Conservation (phyloP, 2,329 filamentous ascomycete species). For the Clarireedia paspali region DNA sequence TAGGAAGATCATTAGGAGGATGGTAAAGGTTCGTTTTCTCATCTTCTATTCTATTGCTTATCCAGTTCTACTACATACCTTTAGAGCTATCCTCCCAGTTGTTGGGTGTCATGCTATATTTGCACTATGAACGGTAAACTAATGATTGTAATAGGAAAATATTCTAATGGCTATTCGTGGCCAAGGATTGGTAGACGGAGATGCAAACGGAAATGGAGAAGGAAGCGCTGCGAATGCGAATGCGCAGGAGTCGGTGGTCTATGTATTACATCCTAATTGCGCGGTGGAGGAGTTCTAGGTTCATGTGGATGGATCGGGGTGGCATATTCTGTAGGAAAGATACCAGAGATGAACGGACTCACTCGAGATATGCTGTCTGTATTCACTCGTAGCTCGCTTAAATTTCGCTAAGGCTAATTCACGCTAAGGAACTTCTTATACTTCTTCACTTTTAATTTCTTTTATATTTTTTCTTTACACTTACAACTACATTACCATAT, state of each 20-base stretch:
- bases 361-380: too few relatives aligned
- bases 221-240: constrained; percentile 31
- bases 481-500: too few relatives aligned
- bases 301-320: not conserved
- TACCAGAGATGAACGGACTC: not conserved
- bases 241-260: constrained; percentile 51
- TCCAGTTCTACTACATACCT: constrained; percentile 27
- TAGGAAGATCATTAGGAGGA: constrained; percentile 83
- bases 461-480: too few relatives aligned
- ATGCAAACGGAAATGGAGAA: constrained; percentile 32
- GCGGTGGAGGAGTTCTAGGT: constrained; percentile 53
- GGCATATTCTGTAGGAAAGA: not conserved
- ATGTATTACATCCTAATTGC: constrained; percentile 91
- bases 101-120: too few relatives aligned
- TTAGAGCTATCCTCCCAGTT: constrained; percentile 19
- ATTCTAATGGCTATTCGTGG: constrained; percentile 75
- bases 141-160: constrained; percentile 62
- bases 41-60: constrained; percentile 14
- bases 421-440: too few relatives aligned
- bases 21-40: constrained; percentile 71
- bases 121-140: not conserved
- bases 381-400: too few relatives aligned
- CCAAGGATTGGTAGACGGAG: constrained; percentile 44
- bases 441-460: too few relatives aligned
- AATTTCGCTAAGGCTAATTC: too few relatives aligned